phyloP scores from a whole-genome alignment of 768 basidiomycete species.

The Tulasnella sp. region DNA sequence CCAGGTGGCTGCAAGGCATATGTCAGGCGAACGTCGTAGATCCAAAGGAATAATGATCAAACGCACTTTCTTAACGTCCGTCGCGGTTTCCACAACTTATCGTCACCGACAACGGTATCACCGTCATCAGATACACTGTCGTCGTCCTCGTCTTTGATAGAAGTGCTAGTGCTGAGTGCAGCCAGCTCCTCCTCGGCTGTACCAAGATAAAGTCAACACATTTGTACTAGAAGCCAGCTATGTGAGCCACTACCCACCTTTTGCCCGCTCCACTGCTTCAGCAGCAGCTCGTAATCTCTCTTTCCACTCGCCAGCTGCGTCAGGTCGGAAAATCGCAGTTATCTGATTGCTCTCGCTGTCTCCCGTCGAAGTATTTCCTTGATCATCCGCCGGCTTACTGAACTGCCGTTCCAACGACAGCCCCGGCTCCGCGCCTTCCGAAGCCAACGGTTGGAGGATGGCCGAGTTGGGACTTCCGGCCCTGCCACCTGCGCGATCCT shows the following conservation, averaged over 20 bases:
- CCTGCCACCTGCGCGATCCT: constrained; percentile 28
- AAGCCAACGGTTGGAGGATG: not conserved
- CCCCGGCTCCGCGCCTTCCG: not conserved
- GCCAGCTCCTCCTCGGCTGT: constrained; percentile 17
- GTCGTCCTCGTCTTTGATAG: constrained; percentile 63
- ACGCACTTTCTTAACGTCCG: constrained; percentile 85
- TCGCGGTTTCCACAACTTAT: constrained; percentile 80
- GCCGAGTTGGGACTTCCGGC: not conserved
- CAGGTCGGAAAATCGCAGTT: constrained; percentile 85
- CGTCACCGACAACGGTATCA: constrained; percentile 51
- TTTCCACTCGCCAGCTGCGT: constrained; percentile 82
- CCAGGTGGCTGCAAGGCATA: constrained; percentile 66
- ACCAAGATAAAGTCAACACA: not conserved
- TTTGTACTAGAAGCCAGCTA: not conserved
- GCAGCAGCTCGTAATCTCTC: constrained; percentile 48
- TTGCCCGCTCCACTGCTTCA: constrained; percentile 36
- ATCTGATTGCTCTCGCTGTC: constrained; percentile 50
- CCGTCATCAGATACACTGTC: constrained; percentile 53
- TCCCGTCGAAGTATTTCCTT: constrained; percentile 3
- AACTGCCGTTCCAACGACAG: constrained; percentile 2
- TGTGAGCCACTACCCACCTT: constrained; percentile 22
- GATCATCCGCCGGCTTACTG: constrained; percentile 15
- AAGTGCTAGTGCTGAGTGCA: not conserved
- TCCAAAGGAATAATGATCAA: not conserved
- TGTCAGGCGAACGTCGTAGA: not conserved